Evolutionary conservation across 768 basidiomycete genomes (phyloP).

Genomic region (Hygrophoropsis aurantiaca): DNA sequence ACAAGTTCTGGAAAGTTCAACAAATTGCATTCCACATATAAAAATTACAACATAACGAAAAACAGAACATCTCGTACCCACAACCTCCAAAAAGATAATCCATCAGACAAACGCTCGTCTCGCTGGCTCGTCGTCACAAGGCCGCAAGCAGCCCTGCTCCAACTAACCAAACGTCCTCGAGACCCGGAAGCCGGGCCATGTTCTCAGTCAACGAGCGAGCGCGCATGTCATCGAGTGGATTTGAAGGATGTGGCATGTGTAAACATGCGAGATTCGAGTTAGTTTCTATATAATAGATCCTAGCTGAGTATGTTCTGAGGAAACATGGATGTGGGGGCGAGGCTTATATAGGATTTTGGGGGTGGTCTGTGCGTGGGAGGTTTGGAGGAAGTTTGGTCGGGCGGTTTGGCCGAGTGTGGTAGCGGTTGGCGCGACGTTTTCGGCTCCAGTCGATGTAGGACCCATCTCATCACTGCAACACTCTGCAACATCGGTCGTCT

Average conservation of each 20-base stretch:
- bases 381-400: too few relatives aligned
- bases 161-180: conserved; percentile 66
- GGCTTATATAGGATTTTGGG: conserved; percentile 32
- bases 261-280: conserved; percentile 80
- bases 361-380: conserved; percentile 33
- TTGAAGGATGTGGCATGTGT: conserved; percentile 72
- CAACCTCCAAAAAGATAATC: conserved; percentile 33
- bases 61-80: not conserved
- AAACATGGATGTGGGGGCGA: conserved; percentile 14
- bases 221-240: conserved; percentile 69
- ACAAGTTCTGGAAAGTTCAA: not conserved
- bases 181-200: conserved; percentile 42
- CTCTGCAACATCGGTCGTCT: too few relatives aligned
- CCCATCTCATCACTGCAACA: too few relatives aligned
- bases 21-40: not conserved
- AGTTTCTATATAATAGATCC: conserved; percentile 81
- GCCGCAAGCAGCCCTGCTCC: conserved; percentile 26
- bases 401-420: too few relatives aligned
- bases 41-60: not conserved
- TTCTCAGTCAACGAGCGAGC: conserved; percentile 71
- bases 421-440: too few relatives aligned
- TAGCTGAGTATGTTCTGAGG: conserved; percentile 77
- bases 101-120: conserved; percentile 66
- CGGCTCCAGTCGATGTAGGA: too few relatives aligned
- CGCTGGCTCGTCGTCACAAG: conserved; percentile 40